These are phyloP conservation scores for Cordyceps militaris DNA, from an alignment of 2,329 filamentous ascomycete species.

Conservation along the genomic window DNA sequence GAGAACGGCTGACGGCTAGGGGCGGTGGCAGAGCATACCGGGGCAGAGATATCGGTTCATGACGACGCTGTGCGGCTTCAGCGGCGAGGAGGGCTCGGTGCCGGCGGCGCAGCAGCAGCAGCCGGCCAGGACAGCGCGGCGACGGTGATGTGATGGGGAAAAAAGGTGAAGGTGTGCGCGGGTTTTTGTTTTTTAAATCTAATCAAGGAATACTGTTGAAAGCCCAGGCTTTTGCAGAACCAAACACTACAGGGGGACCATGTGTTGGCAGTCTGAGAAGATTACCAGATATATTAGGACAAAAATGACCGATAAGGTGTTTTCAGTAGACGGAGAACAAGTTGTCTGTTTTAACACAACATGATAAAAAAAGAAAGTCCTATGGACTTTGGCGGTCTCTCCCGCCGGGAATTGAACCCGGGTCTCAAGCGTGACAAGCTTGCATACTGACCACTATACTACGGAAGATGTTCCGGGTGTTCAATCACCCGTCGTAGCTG, in stretches of 20 bases:
- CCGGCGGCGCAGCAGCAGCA: constrained; percentile 7
- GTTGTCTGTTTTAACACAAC: background rate
- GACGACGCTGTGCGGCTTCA: constrained; percentile 47
- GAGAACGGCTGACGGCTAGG: background rate
- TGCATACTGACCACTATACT: constrained; percentile 8
- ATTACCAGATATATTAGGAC: too few relatives aligned
- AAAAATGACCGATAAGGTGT: too few relatives aligned
- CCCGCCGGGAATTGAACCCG: constrained; percentile 6
- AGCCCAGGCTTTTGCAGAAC: too few relatives aligned
- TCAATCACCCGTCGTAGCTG: constrained; percentile 9
- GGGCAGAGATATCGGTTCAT: constrained; percentile 50
- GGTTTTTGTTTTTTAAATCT: too few relatives aligned
- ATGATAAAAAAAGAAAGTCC: constrained; percentile 3
- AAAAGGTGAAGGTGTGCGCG: background rate
- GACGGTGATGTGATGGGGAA: background rate
- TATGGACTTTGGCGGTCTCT: constrained; percentile 10
- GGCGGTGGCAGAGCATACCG: constrained; percentile 41
- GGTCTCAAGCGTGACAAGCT: constrained; percentile 8
- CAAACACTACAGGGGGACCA: too few relatives aligned
- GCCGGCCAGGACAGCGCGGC: background rate
- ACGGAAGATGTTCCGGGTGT: constrained; percentile 9
- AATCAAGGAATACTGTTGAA: too few relatives aligned
- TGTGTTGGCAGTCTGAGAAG: too few relatives aligned
- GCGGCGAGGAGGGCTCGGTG: constrained; percentile 10
- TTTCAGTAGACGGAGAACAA: background rate